Conservation (phyloP, 192 early-diverging fungal species). For the Oehlia diaphana region DNA sequence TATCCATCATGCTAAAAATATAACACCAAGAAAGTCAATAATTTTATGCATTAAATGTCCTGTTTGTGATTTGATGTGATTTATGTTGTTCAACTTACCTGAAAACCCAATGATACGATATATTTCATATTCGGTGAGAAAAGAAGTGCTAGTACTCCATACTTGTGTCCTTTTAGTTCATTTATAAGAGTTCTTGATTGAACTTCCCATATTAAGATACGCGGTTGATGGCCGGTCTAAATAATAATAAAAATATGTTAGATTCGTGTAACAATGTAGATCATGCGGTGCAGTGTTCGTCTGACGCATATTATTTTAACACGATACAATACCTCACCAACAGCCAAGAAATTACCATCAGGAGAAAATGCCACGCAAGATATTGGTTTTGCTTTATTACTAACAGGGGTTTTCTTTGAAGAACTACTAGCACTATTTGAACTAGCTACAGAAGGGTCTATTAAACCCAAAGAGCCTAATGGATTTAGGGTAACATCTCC, state of each 20-base stretch:
- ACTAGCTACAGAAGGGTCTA: slow-evolving; percentile 19
- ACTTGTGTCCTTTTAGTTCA: slow-evolving; percentile 75
- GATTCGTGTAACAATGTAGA: not conserved
- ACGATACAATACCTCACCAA: slow-evolving; percentile 64
- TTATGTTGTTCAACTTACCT: slow-evolving; percentile 42
- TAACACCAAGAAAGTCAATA: too few relatives aligned
- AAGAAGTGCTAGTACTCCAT: slow-evolving; percentile 64
- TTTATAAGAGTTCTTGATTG: slow-evolving; percentile 50
- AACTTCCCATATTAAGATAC: slow-evolving; percentile 75
- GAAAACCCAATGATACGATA: slow-evolving; percentile 74
- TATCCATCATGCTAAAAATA: slow-evolving; percentile 71
- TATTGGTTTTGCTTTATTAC: slow-evolving; percentile 59
- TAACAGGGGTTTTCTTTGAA: slow-evolving; percentile 34
- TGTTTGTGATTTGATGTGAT: too few relatives aligned
- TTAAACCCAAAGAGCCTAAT: slow-evolving; percentile 36
- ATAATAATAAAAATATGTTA: too few relatives aligned
- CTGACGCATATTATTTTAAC: slow-evolving; percentile 7
- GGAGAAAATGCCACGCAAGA: slow-evolving; percentile 72
- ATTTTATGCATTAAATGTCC: too few relatives aligned
- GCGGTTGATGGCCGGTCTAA: slow-evolving; percentile 75
- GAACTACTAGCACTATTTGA: slow-evolving; percentile 29
- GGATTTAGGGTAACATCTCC: not conserved
- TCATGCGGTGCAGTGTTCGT: not conserved
- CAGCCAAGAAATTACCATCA: slow-evolving; percentile 70
- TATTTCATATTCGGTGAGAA: slow-evolving; percentile 73